Evolutionary conservation across 352 stramenopile species (phyloP), one percentile per base, ranked within the genome.

Genomic region (Phytophthora pluvialis): DNA sequence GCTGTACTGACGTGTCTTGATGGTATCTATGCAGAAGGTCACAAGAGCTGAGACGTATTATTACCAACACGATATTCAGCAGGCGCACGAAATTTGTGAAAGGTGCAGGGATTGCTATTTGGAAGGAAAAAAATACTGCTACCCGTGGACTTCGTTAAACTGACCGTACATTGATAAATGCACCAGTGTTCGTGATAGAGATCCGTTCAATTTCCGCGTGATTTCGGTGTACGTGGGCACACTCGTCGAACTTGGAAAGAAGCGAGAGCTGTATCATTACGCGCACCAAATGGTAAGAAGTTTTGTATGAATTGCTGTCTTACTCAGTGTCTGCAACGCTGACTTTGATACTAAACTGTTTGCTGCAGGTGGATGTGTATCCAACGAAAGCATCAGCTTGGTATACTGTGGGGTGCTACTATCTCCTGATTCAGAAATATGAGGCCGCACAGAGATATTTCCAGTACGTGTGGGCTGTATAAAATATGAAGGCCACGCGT

Each of bases 391-490:
- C 95, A 0, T 68, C 86, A 21, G 86, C 91, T 18, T 99, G 97
- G 97, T 99, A 98, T 73, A 96, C 93, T 26, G 96, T 99, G 1
- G 97, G 94, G 1, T 98, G 91, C 67, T 99, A 99, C 73, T 99
- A 99, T 72, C 85, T 98, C 44, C 56, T 95, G 25, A 95, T 98
- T 52, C 77, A 90, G 35, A 98, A 98, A 45, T 97, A 95, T 56
- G 96, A 99, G 56, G 79, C 94, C 1, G 96, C 97, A 0, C 97
- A 99, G 67, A 78, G 96, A 56, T 98, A 98, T 78, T 99, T 99
- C 65, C 96, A 98, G 93, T 86, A 80, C 76, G 68, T 80, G 60
- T 75, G 75, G 11, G 12, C 16, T 10, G 18, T 1, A 2, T 35
- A 4, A 31, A 21, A 3, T 25, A 16, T 48, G 11, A 50, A 50